A percentile compares a stretch with the other conserved stretches of the same genome.
Evolutionary conservation across 2,329 filamentous ascomycete species (phyloP).

Genomic region (Talaromyces funiculosus): DNA sequence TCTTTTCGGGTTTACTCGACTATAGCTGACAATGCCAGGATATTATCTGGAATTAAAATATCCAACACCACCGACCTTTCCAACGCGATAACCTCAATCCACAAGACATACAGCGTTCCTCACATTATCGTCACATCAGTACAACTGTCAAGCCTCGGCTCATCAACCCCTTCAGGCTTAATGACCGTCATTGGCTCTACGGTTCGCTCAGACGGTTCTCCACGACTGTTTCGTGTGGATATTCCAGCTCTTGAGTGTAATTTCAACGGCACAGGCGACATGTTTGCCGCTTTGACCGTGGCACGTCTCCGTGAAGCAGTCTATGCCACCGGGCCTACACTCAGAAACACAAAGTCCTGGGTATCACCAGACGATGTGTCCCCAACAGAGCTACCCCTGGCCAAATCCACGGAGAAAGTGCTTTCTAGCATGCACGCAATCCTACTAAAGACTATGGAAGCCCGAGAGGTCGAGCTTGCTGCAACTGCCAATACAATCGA

Average conservation of each 20-base stretch:
- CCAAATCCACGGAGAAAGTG: slow-evolving; percentile 77
- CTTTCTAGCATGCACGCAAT: slow-evolving; percentile 89
- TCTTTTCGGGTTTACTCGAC: background rate
- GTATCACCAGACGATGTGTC: slow-evolving; percentile 65
- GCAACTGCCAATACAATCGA: slow-evolving; percentile 20
- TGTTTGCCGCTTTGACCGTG: slow-evolving; percentile 91
- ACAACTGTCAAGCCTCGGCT: slow-evolving; percentile 52
- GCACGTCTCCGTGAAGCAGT: slow-evolving; percentile 83
- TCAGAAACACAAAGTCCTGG: slow-evolving; percentile 62
- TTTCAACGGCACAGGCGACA: slow-evolving; percentile 95
- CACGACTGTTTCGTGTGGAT: slow-evolving; percentile 82
- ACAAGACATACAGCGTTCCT: slow-evolving; percentile 68
- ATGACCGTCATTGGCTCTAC: slow-evolving; percentile 75
- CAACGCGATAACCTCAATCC: slow-evolving; percentile 69
- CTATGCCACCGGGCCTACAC: slow-evolving; percentile 30
- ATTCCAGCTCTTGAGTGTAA: slow-evolving; percentile 86
- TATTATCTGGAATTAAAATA: slow-evolving; percentile 81
- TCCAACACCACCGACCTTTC: slow-evolving; percentile 66
- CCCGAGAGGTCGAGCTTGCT: slow-evolving; percentile 61
- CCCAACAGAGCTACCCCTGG: slow-evolving; percentile 70
- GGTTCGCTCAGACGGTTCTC: slow-evolving; percentile 54
- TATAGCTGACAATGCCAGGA: slow-evolving; percentile 43
- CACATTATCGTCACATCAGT: slow-evolving; percentile 93
- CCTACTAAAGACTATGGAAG: slow-evolving; percentile 60
- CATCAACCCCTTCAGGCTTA: slow-evolving; percentile 35